phyloP scores from a whole-genome alignment of 768 basidiomycete genomes.

The Russula virescens region DNA sequence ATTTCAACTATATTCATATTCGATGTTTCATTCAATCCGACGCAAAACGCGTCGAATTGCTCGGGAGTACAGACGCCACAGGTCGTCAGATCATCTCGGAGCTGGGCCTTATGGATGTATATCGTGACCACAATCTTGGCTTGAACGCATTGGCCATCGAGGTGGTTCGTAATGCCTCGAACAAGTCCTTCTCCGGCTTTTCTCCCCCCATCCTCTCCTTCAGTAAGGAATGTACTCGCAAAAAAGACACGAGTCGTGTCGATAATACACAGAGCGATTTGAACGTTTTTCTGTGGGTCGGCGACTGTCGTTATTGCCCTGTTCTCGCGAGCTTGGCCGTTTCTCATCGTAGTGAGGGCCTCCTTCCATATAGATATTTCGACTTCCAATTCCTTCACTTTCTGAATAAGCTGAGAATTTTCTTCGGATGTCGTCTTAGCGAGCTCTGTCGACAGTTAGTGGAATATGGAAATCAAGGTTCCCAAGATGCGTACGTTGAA shows the following conservation, averaged over 20 bases:
- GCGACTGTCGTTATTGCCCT: neutral
- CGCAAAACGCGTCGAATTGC: slow-evolving; percentile 18
- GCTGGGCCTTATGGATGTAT: slow-evolving; percentile 13
- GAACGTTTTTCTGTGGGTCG: neutral
- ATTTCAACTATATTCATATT: slow-evolving; percentile 18
- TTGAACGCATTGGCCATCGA: slow-evolving; percentile 4
- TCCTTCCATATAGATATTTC: slow-evolving; percentile 23
- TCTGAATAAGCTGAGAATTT: slow-evolving; percentile 13
- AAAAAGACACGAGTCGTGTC: slow-evolving; percentile 20
- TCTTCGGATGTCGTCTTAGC: slow-evolving; percentile 13
- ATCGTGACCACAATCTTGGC: slow-evolving; percentile 9
- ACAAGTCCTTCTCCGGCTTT: slow-evolving; percentile 18
- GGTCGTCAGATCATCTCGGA: slow-evolving; percentile 11
- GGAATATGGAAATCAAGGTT: neutral
- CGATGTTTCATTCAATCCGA: slow-evolving; percentile 15
- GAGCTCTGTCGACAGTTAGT: slow-evolving; percentile 17
- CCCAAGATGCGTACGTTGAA: slow-evolving; percentile 11
- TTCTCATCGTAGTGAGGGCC: slow-evolving; percentile 9
- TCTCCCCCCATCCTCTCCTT: slow-evolving; percentile 15
- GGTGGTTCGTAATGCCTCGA: neutral
- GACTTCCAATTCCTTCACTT: slow-evolving; percentile 20
- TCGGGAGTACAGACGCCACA: slow-evolving; percentile 5
- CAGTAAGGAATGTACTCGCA: slow-evolving; percentile 4
- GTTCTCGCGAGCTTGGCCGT: neutral
- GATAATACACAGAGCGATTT: slow-evolving; percentile 21